Conservation (phyloP, 768 basidiomycete genomes). For the Phylloporus sp. region DNA sequence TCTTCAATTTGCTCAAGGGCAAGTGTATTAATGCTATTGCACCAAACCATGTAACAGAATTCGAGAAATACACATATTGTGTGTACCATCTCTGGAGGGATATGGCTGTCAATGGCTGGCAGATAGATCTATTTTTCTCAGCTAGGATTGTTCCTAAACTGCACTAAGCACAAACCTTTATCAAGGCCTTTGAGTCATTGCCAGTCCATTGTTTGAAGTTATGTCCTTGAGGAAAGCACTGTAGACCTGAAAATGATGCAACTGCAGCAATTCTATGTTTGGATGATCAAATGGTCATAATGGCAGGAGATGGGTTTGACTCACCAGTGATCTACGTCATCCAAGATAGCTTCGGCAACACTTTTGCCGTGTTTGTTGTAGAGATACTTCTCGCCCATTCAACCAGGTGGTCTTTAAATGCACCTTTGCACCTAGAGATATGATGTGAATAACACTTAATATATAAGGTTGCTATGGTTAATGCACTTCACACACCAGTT, state of each 20-base stretch:
- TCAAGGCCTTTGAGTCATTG: not conserved
- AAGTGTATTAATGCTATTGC: conserved; percentile 13
- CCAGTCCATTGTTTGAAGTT: not conserved
- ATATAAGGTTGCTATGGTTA: not conserved
- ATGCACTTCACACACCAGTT: not conserved
- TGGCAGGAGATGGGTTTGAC: not conserved
- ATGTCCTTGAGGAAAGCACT: conserved; percentile 27
- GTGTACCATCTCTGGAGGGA: conserved; percentile 16
- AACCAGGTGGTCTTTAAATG: not conserved
- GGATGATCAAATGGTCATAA: not conserved
- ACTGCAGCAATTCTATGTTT: conserved; percentile 25
- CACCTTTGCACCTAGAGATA: no score
- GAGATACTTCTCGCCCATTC: not conserved
- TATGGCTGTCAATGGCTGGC: conserved; percentile 21
- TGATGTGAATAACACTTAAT: no score
- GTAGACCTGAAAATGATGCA: conserved; percentile 25
- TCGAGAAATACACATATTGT: conserved; percentile 23
- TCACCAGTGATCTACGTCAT: conserved; percentile 30
- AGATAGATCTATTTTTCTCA: conserved; percentile 23
- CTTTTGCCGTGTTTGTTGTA: not conserved
- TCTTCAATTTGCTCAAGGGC: conserved; percentile 15
- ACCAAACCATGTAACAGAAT: conserved; percentile 31
- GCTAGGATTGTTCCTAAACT: no score
- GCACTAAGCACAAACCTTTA: not conserved
- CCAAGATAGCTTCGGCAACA: conserved; percentile 11